Conservation (phyloP, 1,139 yeast species). For the Nakaseomyces kungkrabaensis region DNA sequence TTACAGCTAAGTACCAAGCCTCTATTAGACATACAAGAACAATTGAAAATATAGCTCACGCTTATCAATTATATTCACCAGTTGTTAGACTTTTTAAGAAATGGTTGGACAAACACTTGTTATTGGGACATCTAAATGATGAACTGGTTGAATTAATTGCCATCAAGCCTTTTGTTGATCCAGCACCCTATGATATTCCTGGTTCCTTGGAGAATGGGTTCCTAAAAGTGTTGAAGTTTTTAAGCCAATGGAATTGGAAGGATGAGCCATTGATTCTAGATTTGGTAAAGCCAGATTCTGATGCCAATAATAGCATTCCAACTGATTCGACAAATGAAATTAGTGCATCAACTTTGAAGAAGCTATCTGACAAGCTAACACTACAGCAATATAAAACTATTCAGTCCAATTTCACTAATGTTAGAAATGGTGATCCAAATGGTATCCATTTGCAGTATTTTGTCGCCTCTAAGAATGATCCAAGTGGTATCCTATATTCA, state of each 20-base stretch:
- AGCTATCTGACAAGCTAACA: constrained; percentile 54
- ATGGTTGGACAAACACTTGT: constrained; percentile 73
- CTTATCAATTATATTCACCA: constrained; percentile 67
- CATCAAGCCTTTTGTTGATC: constrained; percentile 75
- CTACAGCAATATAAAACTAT: constrained; percentile 54
- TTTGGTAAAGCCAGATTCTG: constrained; percentile 42
- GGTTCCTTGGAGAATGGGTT: constrained; percentile 74
- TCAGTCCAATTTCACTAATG: constrained; percentile 50
- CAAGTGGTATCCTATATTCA: constrained; percentile 79
- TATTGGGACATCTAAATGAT: constrained; percentile 60
- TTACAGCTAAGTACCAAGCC: constrained; percentile 57
- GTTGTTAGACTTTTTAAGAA: constrained; percentile 75
- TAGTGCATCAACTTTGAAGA: constrained; percentile 24
- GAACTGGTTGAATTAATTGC: constrained; percentile 78
- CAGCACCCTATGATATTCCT: constrained; percentile 74
- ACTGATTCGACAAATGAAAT: constrained; percentile 30
- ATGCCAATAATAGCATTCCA: constrained; percentile 26
- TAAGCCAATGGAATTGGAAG: constrained; percentile 90
- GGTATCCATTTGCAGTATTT: constrained; percentile 72
- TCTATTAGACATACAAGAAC: constrained; percentile 77
- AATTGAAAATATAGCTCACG: constrained; percentile 57
- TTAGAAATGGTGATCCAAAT: constrained; percentile 71
- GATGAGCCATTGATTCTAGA: constrained; percentile 77
- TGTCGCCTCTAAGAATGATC: constrained; percentile 72
- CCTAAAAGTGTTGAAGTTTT: constrained; percentile 56